A percentile compares a stretch with the other conserved stretches of the same genome.
phyloP scores from a whole-genome alignment of 2,329 filamentous ascomycete species.

The Microsporum canis region DNA sequence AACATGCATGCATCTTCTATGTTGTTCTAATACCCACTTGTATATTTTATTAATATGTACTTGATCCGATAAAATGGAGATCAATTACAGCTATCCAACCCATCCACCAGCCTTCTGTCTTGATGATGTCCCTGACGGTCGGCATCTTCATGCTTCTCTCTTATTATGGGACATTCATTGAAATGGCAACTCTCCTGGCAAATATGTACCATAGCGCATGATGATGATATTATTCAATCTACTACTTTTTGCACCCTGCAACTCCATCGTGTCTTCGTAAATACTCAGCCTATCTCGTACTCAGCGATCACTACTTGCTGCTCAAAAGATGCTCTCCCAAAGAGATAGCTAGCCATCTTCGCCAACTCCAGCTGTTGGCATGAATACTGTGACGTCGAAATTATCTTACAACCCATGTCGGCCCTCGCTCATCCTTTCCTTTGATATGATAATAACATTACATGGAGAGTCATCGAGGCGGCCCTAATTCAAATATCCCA shows the following conservation, averaged over 20 bases:
- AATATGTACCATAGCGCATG: neutral
- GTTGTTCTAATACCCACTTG: slow-evolving; percentile 1
- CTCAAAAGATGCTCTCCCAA: neutral
- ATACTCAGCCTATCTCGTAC: neutral
- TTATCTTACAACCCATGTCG: neutral
- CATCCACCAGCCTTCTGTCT: neutral
- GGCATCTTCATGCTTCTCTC: neutral
- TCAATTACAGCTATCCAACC: neutral
- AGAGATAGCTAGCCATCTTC: neutral
- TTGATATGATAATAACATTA: neutral
- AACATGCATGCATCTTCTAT: slow-evolving; percentile 5
- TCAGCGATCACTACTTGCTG: neutral
- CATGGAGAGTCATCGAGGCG: neutral
- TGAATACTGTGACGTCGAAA: too few species aligned
- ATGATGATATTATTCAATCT: neutral
- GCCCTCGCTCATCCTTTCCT: neutral
- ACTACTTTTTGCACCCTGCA: neutral
- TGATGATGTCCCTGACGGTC: neutral
- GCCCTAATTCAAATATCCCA: neutral
- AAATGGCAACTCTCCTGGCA: neutral
- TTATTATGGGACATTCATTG: neutral
- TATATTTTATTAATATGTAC: neutral
- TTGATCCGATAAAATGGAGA: neutral
- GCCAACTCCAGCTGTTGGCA: neutral
- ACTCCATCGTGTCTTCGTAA: neutral